Evolutionary conservation across 2,329 filamentous ascomycete species (phyloP).

Genomic region (Diaporthe caulivora): DNA sequence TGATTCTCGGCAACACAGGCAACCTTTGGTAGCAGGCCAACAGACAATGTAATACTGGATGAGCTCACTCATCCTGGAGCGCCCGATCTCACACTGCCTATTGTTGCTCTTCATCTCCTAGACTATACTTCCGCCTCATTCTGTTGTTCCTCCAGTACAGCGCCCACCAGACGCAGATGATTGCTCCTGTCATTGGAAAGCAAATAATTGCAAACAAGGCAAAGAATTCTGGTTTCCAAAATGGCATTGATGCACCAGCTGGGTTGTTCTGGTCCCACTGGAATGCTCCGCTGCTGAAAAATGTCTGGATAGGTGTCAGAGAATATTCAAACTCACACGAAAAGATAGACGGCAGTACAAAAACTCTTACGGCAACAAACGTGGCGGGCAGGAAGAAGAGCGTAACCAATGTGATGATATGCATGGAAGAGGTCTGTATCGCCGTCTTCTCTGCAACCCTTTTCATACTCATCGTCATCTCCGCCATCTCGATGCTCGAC

Average conservation of each 20-base stretch:
- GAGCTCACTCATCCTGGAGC: too few species aligned
- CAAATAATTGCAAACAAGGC: background rate
- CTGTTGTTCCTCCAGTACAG: background rate
- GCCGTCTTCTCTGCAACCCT: constrained; percentile 64
- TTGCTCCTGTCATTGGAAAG: background rate
- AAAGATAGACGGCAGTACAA: background rate
- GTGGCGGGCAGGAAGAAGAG: constrained; percentile 48
- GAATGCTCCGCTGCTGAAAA: constrained; percentile 28
- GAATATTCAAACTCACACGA: background rate
- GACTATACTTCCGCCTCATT: background rate
- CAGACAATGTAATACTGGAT: too few species aligned
- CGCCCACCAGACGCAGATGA: constrained; percentile 1
- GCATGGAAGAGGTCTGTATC: constrained; percentile 52
- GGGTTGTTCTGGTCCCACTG: constrained; percentile 14
- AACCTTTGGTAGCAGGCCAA: too few species aligned
- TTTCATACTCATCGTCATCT: constrained; percentile 51
- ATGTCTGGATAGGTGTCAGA: constrained; percentile 31
- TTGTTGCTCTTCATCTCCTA: background rate
- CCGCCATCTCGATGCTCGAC: constrained; percentile 15
- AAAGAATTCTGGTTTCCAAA: background rate
- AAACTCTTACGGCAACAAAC: constrained; percentile 42
- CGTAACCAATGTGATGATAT: constrained; percentile 48
- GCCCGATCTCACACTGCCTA: too few species aligned
- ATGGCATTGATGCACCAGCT: background rate
- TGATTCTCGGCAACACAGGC: too few species aligned